Evolutionary conservation across 2,329 filamentous ascomycete species (phyloP), one percentile per base, ranked within the genome.

Genomic region (Trichoderma polysporum): DNA sequence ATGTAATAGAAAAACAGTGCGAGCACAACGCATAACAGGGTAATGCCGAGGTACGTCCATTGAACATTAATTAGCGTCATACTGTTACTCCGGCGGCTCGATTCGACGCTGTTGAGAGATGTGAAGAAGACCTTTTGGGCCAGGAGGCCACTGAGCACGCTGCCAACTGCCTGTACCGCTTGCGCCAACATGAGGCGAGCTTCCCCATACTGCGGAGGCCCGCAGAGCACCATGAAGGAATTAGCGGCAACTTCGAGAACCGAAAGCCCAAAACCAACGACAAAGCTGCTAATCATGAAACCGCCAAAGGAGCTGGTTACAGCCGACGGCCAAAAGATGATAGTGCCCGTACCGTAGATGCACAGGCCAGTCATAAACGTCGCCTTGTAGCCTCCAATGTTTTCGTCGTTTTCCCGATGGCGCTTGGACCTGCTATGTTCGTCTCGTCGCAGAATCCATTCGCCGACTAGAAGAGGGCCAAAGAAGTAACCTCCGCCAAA

Each of bases 301-400:
- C 92, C 92, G 17, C 88, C 86, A 71, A 91, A 95, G 2, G 90
- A 92, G 52, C 85, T 84, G 68, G 92, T 85, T 10, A 94, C 86
- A 8, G 90, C 90, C 1, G 89, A 90, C 0, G 92, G 92, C 92
- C 91, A 95, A 79, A 94, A 94, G 79, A 93, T 92, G 70, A 94
- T 87, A n/a, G 91, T 92, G 1, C 90, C 90, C 5, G 87, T 82
- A 1, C 90, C 90, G 74, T 94, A 94, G 62, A 94, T 89, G 70
- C 84, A 85, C 4, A 94, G 81, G 1, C 92, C 92, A 31, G 89
- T 83, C 68, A 95, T 94, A 72, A 95, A 94, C 0, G 91, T 92
- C 49, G 88, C 88, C 71, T 92, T 91, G 79, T 93, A 95, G 3
- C 92, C 92, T 59, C 85, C 85, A 7, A 87, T 79, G 33, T 79